Percentiles rank a stretch among this genome's conserved stretches.
Conservation (phyloP, 2,329 filamentous ascomycete species). For the Sclerotinia nivalis region DNA sequence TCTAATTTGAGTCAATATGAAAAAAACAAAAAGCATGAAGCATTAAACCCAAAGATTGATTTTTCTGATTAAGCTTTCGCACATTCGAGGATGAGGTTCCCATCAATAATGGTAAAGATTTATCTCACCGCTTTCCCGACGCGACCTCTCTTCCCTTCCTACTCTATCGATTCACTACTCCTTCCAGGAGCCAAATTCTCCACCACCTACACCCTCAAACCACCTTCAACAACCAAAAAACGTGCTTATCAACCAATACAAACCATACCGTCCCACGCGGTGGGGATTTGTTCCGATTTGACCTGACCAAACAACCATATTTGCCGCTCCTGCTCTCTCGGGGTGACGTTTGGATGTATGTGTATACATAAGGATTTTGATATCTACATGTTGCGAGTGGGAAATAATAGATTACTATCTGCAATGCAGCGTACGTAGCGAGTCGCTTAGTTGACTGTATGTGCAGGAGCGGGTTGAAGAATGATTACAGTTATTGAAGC, state of each 20-base stretch:
- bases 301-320: neutral
- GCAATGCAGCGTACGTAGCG: too few species aligned
- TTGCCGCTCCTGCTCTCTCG: neutral
- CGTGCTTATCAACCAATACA: neutral
- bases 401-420: too few species aligned
- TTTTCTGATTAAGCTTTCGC: neutral
- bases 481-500: too few species aligned
- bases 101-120: neutral
- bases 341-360: neutral
- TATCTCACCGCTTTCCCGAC: neutral
- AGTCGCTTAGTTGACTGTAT: too few species aligned
- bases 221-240: neutral
- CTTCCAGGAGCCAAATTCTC: neutral
- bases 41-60: neutral
- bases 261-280: neutral
- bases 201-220: neutral
- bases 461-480: too few species aligned
- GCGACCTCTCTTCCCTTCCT: neutral
- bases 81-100: neutral
- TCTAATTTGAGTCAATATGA: neutral
- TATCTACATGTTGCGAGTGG: too few species aligned
- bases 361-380: neutral
- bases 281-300: neutral
- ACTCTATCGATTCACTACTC: neutral
- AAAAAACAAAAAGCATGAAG: neutral